Conservation (phyloP, 148 eudicot species). For the Suaeda aralocaspica region DNA sequence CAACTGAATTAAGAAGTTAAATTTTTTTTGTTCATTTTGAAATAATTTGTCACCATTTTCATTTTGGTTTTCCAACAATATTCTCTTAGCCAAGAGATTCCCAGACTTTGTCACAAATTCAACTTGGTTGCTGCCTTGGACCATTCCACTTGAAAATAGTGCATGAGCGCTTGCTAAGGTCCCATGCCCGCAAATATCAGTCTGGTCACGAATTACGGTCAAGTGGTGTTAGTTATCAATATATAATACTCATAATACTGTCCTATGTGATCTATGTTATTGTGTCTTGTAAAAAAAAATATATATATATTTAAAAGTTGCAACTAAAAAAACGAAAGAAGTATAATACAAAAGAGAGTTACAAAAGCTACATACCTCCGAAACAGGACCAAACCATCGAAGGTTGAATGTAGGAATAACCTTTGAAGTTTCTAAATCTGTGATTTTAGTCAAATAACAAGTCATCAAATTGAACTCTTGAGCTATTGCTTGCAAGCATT, state of each 20-base stretch:
- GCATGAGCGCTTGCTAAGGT: constrained; percentile 7
- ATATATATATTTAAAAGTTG: no score
- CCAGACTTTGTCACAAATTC: constrained; percentile 8
- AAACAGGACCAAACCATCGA: constrained; percentile 10
- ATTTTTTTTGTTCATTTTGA: no score
- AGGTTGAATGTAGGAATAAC: constrained; percentile 4
- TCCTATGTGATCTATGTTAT: no score
- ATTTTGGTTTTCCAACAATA: background rate
- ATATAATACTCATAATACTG: no score
- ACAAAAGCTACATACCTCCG: background rate
- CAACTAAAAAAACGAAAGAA: no score
- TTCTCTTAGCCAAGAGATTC: background rate
- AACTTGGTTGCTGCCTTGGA: background rate
- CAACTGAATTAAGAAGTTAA: no score
- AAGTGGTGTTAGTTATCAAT: no score
- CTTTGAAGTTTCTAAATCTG: no score
- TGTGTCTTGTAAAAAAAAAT: no score
- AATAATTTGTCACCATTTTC: no score
- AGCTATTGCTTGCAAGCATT: constrained; percentile 11
- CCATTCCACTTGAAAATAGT: background rate
- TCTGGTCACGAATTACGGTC: background rate
- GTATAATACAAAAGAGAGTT: no score
- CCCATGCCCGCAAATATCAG: constrained; percentile 10
- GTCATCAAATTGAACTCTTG: constrained; percentile 8
- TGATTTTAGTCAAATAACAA: background rate